Conservation (phyloP, 1,139 yeast genomes). For the Nadsonia starkeyi-henricii region DNA sequence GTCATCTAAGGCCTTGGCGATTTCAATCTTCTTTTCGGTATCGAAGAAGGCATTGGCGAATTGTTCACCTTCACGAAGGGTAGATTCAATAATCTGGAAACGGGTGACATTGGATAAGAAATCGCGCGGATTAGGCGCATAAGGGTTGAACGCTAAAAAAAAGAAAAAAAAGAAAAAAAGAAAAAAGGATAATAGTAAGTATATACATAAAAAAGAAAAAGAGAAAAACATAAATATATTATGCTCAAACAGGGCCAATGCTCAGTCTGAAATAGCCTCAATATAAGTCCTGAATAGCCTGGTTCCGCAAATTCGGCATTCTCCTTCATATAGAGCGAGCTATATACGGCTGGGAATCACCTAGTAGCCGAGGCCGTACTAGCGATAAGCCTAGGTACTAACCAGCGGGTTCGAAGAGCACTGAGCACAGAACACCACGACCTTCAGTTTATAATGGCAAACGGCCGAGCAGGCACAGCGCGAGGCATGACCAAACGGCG, state of each 20-base stretch:
- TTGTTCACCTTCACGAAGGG: conserved; percentile 96
- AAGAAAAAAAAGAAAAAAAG: neutral
- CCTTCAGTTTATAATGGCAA: too few species aligned
- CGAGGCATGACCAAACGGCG: too few species aligned
- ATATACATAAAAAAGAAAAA: neutral
- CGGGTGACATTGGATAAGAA: conserved; percentile 77
- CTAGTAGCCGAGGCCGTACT: too few species aligned
- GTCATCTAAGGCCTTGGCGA: conserved; percentile 93
- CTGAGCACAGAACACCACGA: too few species aligned
- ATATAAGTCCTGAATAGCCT: too few species aligned
- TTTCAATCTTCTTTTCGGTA: conserved; percentile 92
- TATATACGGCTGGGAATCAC: too few species aligned
- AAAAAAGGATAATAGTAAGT: neutral
- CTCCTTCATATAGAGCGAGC: too few species aligned
- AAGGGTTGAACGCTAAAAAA: conserved; percentile 42
- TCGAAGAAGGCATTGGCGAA: conserved; percentile 93
- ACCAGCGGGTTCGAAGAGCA: too few species aligned
- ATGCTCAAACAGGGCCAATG: neutral
- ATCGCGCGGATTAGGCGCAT: conserved; percentile 93
- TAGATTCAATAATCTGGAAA: conserved; percentile 88
- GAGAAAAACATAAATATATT: neutral
- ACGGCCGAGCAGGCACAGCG: too few species aligned
- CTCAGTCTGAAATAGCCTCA: too few species aligned
- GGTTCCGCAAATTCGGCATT: too few species aligned
- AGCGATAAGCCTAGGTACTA: too few species aligned